phyloP scores from a whole-genome alignment of 83 land plant species.

The Picea engelmannii region DNA sequence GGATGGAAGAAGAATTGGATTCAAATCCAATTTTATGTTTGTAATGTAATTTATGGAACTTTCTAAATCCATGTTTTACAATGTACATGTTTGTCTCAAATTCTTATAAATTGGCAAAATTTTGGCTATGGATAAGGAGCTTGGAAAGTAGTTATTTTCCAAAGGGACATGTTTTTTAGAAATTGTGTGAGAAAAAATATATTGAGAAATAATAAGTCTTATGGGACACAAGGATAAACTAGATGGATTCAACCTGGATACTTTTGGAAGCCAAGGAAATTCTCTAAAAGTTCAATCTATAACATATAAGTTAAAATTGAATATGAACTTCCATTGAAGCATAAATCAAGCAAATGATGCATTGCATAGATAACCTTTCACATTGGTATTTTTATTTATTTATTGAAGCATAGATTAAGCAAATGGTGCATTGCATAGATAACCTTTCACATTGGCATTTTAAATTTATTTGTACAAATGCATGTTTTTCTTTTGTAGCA shows the following conservation, averaged over 20 bases:
- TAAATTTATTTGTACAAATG: not conserved
- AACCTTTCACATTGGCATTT: slow-evolving; percentile 16
- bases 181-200: slow-evolving; percentile 99
- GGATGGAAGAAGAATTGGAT: slow-evolving; percentile 93
- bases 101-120: slow-evolving; percentile 81
- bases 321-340: slow-evolving; percentile 79
- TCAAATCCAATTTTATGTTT: slow-evolving; percentile 88
- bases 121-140: slow-evolving; percentile 62
- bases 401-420: slow-evolving; percentile 93
- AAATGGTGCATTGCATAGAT: slow-evolving; percentile 92
- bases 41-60: slow-evolving; percentile 88
- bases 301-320: slow-evolving; percentile 66
- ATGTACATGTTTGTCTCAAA: slow-evolving; percentile 95
- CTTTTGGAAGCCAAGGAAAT: slow-evolving; percentile 91
- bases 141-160: slow-evolving; percentile 65
- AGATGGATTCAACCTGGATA: slow-evolving; percentile 79
- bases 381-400: not conserved
- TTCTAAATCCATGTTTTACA: slow-evolving; percentile 87
- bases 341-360: slow-evolving; percentile 96
- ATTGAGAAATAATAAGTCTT: slow-evolving; percentile 88
- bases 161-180: slow-evolving; percentile 94
- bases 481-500: not conserved
- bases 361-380: slow-evolving; percentile 74
- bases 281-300: slow-evolving; percentile 76
- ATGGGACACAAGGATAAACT: slow-evolving; percentile 70